phyloP scores from a whole-genome alignment of 2,329 filamentous ascomycete species.

The Atkinsonella texensis region DNA sequence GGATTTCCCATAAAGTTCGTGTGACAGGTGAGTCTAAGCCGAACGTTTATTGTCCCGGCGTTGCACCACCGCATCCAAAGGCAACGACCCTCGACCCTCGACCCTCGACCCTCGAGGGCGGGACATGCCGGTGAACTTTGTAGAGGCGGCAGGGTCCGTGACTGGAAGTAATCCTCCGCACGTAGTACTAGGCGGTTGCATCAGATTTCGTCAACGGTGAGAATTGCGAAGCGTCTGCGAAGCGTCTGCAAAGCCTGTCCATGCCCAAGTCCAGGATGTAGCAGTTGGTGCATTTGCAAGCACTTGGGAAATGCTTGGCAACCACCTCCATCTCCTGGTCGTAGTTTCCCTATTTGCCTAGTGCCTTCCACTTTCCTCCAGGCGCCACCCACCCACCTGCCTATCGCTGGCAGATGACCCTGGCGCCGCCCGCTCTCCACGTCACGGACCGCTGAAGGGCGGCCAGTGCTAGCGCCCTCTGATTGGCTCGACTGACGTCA shows the following conservation, averaged over 20 bases:
- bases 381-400: neutral
- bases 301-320: no score
- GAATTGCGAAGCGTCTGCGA: neutral
- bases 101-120: no score
- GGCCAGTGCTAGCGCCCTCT: neutral
- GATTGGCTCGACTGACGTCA: slow-evolving; percentile 11
- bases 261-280: neutral
- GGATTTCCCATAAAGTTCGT: no score
- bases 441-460: neutral
- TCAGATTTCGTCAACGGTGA: neutral
- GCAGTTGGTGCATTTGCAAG: no score
- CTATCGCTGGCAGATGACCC: slow-evolving; percentile 2
- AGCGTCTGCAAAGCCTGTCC: neutral
- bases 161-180: no score
- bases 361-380: neutral
- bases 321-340: neutral
- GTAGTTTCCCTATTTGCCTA: neutral
- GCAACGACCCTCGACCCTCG: no score
- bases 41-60: no score
- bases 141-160: no score
- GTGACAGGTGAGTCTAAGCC: no score
- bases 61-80: no score
- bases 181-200: neutral
- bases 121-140: no score
- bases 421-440: neutral